phyloP scores from a whole-genome alignment of 2,329 filamentous ascomycete genomes.

The Ophiobolus disseminans region DNA sequence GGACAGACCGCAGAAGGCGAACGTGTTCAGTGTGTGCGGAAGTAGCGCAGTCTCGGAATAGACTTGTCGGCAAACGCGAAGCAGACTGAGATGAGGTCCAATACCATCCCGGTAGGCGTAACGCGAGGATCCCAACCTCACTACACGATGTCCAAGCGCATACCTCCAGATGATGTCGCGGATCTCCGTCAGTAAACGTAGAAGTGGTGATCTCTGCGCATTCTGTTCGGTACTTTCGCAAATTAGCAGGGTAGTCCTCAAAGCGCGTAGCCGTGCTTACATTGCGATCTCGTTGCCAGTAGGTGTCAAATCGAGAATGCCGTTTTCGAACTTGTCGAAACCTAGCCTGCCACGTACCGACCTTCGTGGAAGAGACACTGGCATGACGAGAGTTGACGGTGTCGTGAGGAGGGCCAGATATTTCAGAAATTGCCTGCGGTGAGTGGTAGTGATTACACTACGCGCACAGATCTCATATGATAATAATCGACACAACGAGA shows the following conservation, averaged over 20 bases:
- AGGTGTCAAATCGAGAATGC: background rate
- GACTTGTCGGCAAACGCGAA: too few relatives aligned
- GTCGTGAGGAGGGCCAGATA: too few relatives aligned
- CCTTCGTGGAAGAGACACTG: too few relatives aligned
- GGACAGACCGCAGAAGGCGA: too few relatives aligned
- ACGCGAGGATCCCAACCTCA: background rate
- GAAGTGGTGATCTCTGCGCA: background rate
- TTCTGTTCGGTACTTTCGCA: too few relatives aligned
- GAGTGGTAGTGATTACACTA: too few relatives aligned
- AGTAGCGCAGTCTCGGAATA: background rate
- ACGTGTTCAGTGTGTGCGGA: background rate
- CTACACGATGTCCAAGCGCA: background rate
- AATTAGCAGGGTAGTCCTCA: too few relatives aligned
- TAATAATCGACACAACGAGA: too few relatives aligned
- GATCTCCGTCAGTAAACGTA: background rate
- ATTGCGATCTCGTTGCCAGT: background rate
- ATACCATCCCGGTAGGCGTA: background rate
- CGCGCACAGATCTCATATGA: too few relatives aligned
- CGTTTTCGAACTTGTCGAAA: background rate
- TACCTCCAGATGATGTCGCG: background rate
- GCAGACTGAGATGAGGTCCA: background rate
- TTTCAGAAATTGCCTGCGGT: too few relatives aligned
- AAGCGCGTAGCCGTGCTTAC: background rate
- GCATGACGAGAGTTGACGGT: too few relatives aligned
- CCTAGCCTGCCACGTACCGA: background rate